These are phyloP conservation scores for Plasmodium malariae DNA, from an alignment of 169 alveolate species.

Conservation along the genomic window DNA sequence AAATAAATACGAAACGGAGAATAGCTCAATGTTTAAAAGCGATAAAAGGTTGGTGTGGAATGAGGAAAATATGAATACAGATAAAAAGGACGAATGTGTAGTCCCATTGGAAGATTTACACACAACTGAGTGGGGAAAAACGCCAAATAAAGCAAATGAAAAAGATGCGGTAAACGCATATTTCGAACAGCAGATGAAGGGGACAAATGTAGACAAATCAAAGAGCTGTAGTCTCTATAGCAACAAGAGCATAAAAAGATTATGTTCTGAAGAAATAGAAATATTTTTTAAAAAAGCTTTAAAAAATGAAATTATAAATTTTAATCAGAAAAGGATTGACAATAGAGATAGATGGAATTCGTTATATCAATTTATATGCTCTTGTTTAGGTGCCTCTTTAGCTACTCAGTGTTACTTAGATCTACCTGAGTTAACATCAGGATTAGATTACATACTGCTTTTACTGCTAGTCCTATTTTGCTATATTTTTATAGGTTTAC, in stretches of 20 bases:
- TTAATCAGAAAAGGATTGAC: constrained; percentile 61
- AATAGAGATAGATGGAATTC: constrained; percentile 66
- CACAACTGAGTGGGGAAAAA: neutral
- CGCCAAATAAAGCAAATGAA: neutral
- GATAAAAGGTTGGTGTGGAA: too few species aligned
- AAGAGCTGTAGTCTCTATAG: neutral
- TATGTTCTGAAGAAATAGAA: constrained; percentile 50
- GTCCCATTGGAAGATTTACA: neutral
- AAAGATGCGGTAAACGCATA: neutral
- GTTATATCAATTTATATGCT: constrained; percentile 20
- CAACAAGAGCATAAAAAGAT: constrained; percentile 16
- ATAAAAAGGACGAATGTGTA: too few species aligned
- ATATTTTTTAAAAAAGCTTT: constrained; percentile 60
- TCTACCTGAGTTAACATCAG: constrained; percentile 39
- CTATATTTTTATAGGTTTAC: constrained; percentile 64
- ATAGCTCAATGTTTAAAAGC: too few species aligned
- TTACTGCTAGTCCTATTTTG: constrained; percentile 8
- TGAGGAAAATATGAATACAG: too few species aligned
- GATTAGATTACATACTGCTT: constrained; percentile 7
- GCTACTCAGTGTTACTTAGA: constrained; percentile 52
- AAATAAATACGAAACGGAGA: too few species aligned
- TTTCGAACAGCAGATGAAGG: neutral
- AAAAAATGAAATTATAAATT: constrained; percentile 46
- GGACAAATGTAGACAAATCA: neutral
- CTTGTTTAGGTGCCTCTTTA: constrained; percentile 73